A percentile compares a stretch with the other conserved stretches of the same genome.
Conservation (phyloP, 208 protist species). For the Acanthamoeba culbertsoni region DNA sequence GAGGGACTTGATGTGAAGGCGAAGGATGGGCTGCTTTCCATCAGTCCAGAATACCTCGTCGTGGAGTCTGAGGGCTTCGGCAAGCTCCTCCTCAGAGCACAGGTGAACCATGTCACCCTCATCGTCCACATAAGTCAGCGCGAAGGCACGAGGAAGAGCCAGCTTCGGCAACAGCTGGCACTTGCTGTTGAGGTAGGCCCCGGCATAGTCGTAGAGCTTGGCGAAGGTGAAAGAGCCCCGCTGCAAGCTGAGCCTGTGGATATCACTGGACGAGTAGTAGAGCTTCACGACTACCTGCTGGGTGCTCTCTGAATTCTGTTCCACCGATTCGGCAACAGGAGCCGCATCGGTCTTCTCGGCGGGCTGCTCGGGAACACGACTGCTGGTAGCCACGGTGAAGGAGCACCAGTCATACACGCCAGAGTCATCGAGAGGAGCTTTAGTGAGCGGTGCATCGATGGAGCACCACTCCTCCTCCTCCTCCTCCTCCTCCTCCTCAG, state of each 20-base stretch:
- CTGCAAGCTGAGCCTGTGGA: neutral
- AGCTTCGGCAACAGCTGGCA: neutral
- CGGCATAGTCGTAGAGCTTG: neutral
- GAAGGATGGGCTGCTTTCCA: neutral
- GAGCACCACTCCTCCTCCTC: neutral
- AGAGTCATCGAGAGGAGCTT: neutral
- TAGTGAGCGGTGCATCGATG: neutral
- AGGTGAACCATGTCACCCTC: neutral
- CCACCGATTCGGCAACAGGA: neutral
- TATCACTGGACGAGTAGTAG: neutral
- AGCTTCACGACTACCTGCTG: neutral
- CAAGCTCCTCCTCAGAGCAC: conserved; percentile 2
- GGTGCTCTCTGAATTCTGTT: neutral
- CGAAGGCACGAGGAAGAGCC: neutral
- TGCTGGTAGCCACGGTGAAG: no score
- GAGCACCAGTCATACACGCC: neutral
- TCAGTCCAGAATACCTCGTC: neutral
- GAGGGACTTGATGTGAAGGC: neutral
- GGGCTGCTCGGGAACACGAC: neutral
- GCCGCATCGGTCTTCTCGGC: neutral
- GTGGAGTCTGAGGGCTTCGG: neutral
- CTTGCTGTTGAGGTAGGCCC: neutral
- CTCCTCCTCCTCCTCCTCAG: neutral
- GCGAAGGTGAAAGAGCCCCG: conserved; percentile 3
- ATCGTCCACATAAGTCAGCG: neutral